A percentile compares a stretch with the other conserved stretches of the same genome.
phyloP scores from a whole-genome alignment of 164 flowering plant genomes.

The Macadamia integrifolia region DNA sequence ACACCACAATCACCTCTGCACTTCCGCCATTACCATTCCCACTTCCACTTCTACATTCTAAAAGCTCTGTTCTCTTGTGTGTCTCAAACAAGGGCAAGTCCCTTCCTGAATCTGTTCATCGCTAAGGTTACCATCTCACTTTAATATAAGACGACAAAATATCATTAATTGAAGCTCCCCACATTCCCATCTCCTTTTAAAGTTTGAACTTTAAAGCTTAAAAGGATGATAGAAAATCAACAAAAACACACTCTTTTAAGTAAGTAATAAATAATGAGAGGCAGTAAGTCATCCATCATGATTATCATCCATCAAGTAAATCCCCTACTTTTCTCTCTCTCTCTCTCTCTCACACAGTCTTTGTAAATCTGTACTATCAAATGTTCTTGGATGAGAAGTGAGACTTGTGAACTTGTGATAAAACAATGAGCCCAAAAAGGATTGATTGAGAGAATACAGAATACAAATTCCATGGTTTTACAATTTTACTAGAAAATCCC shows the following conservation, averaged over 20 bases:
- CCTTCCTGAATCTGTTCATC: neutral
- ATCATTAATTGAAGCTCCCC: neutral
- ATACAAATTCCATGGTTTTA: neutral
- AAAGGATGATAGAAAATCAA: neutral
- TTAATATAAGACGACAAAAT: neutral
- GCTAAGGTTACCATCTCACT: neutral
- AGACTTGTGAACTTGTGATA: neutral
- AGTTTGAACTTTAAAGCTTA: slow-evolving; percentile 7
- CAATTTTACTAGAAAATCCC: neutral
- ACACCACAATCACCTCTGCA: neutral
- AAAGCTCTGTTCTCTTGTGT: neutral
- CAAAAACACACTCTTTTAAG: neutral
- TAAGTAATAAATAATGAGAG: too few relatives aligned
- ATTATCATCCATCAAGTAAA: neutral
- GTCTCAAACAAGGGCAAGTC: neutral
- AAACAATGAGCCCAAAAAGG: neutral
- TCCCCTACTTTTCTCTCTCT: neutral
- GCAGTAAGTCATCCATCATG: neutral
- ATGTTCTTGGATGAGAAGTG: neutral
- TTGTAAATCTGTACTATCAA: neutral
- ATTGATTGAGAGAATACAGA: neutral
- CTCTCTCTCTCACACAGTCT: neutral
- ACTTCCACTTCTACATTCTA: neutral
- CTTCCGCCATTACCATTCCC: too few relatives aligned
- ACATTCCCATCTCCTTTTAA: slow-evolving; percentile 2